Conservation (phyloP, 345 rosid species). For the Physaria fendleri region DNA sequence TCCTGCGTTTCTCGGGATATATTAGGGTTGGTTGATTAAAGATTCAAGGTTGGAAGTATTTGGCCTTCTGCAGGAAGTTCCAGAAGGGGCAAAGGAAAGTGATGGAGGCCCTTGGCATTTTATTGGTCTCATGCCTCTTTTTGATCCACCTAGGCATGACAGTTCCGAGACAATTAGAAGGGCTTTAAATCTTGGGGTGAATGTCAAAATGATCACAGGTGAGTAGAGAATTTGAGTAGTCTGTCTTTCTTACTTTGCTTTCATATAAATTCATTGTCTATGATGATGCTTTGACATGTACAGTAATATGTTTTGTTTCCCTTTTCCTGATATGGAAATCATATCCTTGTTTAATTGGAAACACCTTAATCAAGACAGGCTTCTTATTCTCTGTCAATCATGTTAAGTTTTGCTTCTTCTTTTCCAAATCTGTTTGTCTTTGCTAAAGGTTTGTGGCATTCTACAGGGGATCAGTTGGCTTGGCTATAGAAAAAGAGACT, state of each 20-base stretch:
- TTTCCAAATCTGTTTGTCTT: neutral
- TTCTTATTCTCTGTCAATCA: neutral
- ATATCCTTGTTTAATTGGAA: neutral
- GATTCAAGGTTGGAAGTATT: slow-evolving; percentile 1
- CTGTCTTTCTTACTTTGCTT: neutral
- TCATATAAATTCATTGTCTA: neutral
- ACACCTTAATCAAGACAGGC: neutral
- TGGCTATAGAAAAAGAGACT: slow-evolving; percentile 97
- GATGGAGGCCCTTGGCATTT: slow-evolving; percentile 97
- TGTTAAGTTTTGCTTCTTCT: neutral
- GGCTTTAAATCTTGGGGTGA: slow-evolving; percentile 93
- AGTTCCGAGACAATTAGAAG: slow-evolving; percentile 96
- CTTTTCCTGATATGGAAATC: neutral
- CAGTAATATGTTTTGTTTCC: neutral
- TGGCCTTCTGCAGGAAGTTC: slow-evolving; percentile 67
- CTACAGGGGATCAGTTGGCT: slow-evolving; percentile 88
- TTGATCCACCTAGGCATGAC: slow-evolving; percentile 98
- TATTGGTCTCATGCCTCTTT: slow-evolving; percentile 95
- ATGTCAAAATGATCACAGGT: slow-evolving; percentile 99
- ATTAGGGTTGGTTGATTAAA: neutral
- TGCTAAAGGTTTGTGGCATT: slow-evolving; percentile 16
- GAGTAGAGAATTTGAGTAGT: slow-evolving; percentile 1
- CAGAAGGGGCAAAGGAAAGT: slow-evolving; percentile 82
- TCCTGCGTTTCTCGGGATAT: neutral
- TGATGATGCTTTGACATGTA: neutral